Evolutionary conservation across 2,329 filamentous ascomycete species (phyloP).

Genomic region (Colletotrichum sp.): DNA sequence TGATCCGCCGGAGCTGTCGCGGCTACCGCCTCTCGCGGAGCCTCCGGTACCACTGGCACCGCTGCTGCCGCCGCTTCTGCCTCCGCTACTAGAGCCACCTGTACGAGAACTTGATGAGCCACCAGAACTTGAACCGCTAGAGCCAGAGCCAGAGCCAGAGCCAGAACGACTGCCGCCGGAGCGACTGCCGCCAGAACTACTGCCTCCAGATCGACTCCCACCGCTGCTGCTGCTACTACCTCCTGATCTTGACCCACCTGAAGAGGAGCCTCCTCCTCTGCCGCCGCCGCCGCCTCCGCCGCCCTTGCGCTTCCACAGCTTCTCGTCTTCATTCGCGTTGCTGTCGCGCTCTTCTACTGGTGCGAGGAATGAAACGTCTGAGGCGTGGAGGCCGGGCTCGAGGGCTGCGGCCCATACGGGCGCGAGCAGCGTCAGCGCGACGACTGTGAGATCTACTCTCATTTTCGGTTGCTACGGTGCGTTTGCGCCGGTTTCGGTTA

Average conservation of each 20-base stretch:
- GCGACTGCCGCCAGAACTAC: background rate
- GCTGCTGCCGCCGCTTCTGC: background rate
- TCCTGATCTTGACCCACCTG: slow-evolving; percentile 19
- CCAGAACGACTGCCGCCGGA: background rate
- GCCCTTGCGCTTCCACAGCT: slow-evolving; percentile 66
- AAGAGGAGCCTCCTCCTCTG: slow-evolving; percentile 23
- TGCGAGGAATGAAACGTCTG: slow-evolving; percentile 10
- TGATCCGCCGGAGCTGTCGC: slow-evolving; percentile 48
- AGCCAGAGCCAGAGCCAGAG: background rate
- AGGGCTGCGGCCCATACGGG: slow-evolving; percentile 26
- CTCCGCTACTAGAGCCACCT: slow-evolving; percentile 20
- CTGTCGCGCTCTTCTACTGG: slow-evolving; percentile 22
- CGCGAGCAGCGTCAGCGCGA: slow-evolving; percentile 30
- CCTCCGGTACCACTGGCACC: slow-evolving; percentile 14
- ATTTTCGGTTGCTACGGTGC: slow-evolving; percentile 26
- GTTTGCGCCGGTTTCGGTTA: background rate
- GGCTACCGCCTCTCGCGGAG: slow-evolving; percentile 1
- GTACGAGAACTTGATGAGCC: slow-evolving; percentile 22
- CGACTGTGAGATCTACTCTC: slow-evolving; percentile 34
- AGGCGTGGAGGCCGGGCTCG: slow-evolving; percentile 23
- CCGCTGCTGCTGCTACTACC: slow-evolving; percentile 29
- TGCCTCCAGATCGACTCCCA: slow-evolving; percentile 23
- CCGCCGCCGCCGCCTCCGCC: slow-evolving; percentile 59
- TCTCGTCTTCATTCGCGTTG: slow-evolving; percentile 32
- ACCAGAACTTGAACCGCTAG: background rate